Evolutionary conservation across 2,329 filamentous ascomycete genomes (phyloP), one percentile per base, ranked within the genome.

Genomic region (Elsinoe fawcettii): DNA sequence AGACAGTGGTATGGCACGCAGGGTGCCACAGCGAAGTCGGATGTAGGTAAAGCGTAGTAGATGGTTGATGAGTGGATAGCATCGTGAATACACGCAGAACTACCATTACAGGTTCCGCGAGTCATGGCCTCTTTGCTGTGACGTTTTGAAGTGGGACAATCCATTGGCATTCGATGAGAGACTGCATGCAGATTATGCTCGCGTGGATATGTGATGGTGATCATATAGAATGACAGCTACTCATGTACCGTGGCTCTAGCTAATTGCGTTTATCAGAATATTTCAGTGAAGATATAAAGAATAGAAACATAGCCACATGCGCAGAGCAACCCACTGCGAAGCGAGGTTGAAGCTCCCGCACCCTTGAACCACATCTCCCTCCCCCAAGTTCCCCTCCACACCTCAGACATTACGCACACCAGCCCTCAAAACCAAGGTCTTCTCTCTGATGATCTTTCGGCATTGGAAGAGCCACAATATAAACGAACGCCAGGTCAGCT

Each of bases 1-100:
- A 72, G 73, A 58, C 74, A 71, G 22, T 93, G 88, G 88, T 87
- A 36, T 20, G 54, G 54, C 25, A 53, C 84, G 65, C 59, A 58
- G 11, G 51, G 25, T 6, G 34, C 25, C 9, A 2, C 16, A 30
- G 27, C 34, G 8, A 34, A 51, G 46, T 12, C 4, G 32, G 8
- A 9, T 12, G 18, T 12, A 9, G 3, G 20, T 30, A 30, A 9
- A 1, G 22, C 5, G 22, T 30, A 36, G 23, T 14, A 30, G 7
- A 5, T 49, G 18, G n/a, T 25, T 22, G 27, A 30, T 8, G n/a
- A n/a, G n/a, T n/a, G n/a, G n/a, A n/a, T n/a, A n/a, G n/a, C n/a
- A n/a, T n/a, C n/a, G n/a, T n/a, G n/a, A n/a, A n/a, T n/a, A n/a
- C n/a, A n/a, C n/a, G n/a, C n/a, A n/a, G n/a, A n/a, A n/a, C n/a